A percentile compares a stretch with the other conserved stretches of the same genome.
phyloP scores from a whole-genome alignment of 2,329 filamentous ascomycete species.

The Anisogramma anomala region DNA sequence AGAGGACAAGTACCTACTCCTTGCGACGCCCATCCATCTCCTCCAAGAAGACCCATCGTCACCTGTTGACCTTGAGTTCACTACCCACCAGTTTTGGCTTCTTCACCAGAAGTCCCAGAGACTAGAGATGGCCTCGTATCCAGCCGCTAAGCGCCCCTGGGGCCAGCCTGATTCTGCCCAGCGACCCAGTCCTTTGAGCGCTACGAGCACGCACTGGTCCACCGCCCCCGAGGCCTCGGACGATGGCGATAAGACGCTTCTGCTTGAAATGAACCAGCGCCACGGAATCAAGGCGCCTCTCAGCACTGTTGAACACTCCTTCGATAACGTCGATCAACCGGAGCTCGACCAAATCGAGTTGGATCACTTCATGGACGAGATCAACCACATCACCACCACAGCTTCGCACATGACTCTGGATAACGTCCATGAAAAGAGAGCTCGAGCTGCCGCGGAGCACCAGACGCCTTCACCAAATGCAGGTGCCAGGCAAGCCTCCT shows the following conservation, averaged over 20 bases:
- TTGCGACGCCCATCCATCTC: constrained; percentile 33
- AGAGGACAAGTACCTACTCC: constrained; percentile 33
- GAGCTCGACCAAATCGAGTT: constrained; percentile 42
- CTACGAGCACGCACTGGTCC: constrained; percentile 9
- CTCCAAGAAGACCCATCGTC: neutral
- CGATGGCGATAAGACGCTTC: constrained; percentile 11
- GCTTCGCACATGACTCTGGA: constrained; percentile 9
- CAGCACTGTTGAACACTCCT: constrained; percentile 45
- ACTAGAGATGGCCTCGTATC: constrained; percentile 4
- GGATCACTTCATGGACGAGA: constrained; percentile 49
- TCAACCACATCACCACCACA: constrained; percentile 35
- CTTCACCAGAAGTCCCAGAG: constrained; percentile 1
- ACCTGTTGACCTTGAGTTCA: constrained; percentile 1
- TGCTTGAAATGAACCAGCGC: constrained; percentile 3
- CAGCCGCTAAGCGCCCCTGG: neutral
- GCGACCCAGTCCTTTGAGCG: constrained; percentile 5
- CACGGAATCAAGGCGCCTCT: constrained; percentile 6
- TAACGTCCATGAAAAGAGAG: neutral
- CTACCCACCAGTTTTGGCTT: constrained; percentile 7
- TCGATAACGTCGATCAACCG: constrained; percentile 49
- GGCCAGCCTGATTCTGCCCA: neutral
- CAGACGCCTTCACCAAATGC: constrained; percentile 1
- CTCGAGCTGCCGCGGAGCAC: neutral
- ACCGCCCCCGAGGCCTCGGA: constrained; percentile 8
- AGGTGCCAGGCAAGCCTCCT: neutral